phyloP scores from a whole-genome alignment of 306 rosid species.

The Prunus mongolica region DNA sequence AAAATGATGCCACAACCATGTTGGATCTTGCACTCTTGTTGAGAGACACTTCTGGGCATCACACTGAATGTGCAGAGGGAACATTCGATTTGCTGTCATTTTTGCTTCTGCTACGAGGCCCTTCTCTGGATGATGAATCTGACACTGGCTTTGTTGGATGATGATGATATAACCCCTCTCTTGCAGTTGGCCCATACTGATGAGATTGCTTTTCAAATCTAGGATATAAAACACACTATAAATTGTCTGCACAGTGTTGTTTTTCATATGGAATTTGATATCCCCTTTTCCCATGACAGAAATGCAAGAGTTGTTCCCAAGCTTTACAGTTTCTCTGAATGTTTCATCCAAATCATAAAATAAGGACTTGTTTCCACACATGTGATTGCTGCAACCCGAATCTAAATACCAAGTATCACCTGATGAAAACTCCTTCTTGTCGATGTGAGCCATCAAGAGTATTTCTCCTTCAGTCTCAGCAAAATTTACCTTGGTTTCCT shows the following conservation, averaged over 20 bases:
- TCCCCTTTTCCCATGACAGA: not conserved
- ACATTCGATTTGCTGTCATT: not conserved
- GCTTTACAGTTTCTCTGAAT: not conserved
- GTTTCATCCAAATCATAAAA: not conserved
- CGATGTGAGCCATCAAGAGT: not conserved
- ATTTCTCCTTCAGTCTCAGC: not conserved
- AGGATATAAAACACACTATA: not conserved
- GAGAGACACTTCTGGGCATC: not conserved
- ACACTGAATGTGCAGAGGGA: not conserved
- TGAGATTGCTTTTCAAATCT: not conserved
- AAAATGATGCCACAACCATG: not conserved
- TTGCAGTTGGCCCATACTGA: not conserved
- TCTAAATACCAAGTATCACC: not conserved
- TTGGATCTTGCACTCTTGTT: not conserved
- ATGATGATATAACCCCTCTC: not conserved
- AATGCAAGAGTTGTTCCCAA: not conserved
- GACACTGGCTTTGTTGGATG: not conserved
- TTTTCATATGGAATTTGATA: not conserved
- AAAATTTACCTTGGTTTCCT: not conserved
- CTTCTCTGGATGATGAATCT: not conserved
- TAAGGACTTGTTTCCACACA: not conserved
- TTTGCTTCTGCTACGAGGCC: not conserved
- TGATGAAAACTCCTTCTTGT: not conserved
- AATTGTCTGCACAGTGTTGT: not conserved
- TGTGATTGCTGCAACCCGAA: constrained; percentile 6